Evolutionary conservation across 768 basidiomycete genomes (phyloP), one percentile per base, ranked within the genome.

Genomic region (Trametes maxima): DNA sequence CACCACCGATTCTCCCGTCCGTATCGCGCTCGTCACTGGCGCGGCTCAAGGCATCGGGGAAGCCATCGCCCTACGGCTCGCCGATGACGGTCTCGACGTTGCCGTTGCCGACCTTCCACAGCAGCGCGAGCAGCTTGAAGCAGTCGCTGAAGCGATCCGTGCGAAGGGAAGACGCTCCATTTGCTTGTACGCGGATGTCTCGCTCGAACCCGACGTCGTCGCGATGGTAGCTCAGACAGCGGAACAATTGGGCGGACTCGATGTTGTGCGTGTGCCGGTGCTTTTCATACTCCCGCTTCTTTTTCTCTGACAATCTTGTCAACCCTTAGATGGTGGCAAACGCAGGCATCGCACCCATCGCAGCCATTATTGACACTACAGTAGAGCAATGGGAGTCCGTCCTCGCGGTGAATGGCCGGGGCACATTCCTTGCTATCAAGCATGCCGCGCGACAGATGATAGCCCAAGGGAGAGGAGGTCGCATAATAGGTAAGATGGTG

Each of bases 401-500:
- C 2, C 64, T 75, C 59, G 49, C 44, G 14, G 62, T 77, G 57
- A 80, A 80, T 48, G 67, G 66, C 0, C 66, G 73, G 0, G 74
- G 75, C 1, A 44, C 69, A 4, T 75, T 79, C 60, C 63, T 77
- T 14, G 77, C 74, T 59, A 78, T 76, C 69, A 77, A 78, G 59
- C 69, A 75, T 36, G 78, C 78, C 7, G 78, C 71, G 5, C 12
- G 53, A 35, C 72, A 79, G 57, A 78, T 80, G 78, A 67, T 80
- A 51, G 64, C 68, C 48, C 78, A 77, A 67, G 76, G 77, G 1
- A 64, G 66, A 2, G 77, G 78, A 0, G 77, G 79, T 0, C 59
- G 77, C 13, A 76, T 79, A 1, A 70, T 80, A 51, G 80, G 78
- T 54, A 44, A 8, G 56, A 33, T 33, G 8, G 28, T 33, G 28